A percentile compares a stretch with the other conserved stretches of the same genome.
These are phyloP conservation scores for Leucosporidium creatinivorum DNA, from an alignment of 768 basidiomycete genomes.

Conservation along the genomic window DNA sequence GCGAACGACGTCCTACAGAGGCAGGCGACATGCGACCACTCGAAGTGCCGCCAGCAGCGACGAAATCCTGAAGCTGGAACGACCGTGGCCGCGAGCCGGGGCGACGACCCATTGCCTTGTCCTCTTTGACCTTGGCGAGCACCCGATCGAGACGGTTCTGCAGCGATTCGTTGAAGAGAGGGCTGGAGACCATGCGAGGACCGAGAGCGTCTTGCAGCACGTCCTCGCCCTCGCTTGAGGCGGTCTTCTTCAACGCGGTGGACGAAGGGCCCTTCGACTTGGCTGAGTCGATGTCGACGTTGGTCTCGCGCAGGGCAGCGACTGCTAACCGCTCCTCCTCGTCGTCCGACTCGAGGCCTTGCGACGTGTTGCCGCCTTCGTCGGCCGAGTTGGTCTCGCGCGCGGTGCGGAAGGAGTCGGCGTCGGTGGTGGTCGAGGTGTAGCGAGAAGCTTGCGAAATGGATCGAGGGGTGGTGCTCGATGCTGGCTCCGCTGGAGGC, in stretches of 20 bases:
- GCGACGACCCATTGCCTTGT: constrained; percentile 14
- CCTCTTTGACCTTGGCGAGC: constrained; percentile 42
- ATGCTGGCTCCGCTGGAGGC: constrained; percentile 12
- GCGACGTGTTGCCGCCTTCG: too few relatives aligned
- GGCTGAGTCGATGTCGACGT: constrained; percentile 20
- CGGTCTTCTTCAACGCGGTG: not conserved
- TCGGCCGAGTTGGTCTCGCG: not conserved
- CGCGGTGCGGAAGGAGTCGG: constrained; percentile 41
- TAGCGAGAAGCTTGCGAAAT: constrained; percentile 28
- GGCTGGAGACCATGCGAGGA: constrained; percentile 16
- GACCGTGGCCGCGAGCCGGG: constrained; percentile 25
- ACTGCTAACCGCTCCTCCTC: constrained; percentile 33
- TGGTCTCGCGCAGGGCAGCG: constrained; percentile 15
- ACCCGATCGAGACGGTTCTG: constrained; percentile 44
- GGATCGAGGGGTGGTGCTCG: constrained; percentile 10
- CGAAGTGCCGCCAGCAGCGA: constrained; percentile 10
- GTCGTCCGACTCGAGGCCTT: constrained; percentile 5
- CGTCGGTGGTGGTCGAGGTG: constrained; percentile 11
- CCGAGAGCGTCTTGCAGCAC: constrained; percentile 41
- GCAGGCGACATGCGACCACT: constrained; percentile 18
- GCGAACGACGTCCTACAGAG: constrained; percentile 12
- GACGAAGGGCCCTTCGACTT: constrained; percentile 5
- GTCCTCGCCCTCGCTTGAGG: constrained; percentile 32
- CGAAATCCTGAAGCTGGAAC: constrained; percentile 36
- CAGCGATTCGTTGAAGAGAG: constrained; percentile 34